Evolutionary conservation across 352 stramenopile genomes (phyloP).

Genomic region (Globisporangium acanthophoron): DNA sequence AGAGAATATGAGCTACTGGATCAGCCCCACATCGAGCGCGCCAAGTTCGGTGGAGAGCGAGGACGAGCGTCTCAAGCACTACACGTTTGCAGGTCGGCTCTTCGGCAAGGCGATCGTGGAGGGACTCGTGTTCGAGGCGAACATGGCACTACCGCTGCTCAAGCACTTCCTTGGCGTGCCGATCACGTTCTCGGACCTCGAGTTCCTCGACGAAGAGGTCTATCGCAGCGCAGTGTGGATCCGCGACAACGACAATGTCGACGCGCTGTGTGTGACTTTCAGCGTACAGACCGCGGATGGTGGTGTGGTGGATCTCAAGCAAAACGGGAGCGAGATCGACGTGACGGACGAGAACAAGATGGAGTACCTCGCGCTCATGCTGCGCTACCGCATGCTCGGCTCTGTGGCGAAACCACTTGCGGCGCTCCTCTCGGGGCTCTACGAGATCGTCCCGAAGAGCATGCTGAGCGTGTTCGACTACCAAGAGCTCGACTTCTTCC

Average conservation of each 20-base stretch:
- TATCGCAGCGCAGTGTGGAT: slow-evolving; percentile 72
- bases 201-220: slow-evolving; percentile 80
- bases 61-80: slow-evolving; percentile 89
- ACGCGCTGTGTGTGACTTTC: slow-evolving; percentile 73
- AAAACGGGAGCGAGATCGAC: slow-evolving; percentile 81
- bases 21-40: slow-evolving; percentile 45
- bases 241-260: slow-evolving; percentile 63
- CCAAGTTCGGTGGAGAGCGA: slow-evolving; percentile 20
- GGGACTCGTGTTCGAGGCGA: slow-evolving; percentile 94
- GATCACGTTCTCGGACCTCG: slow-evolving; percentile 83
- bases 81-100: slow-evolving; percentile 92
- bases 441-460: slow-evolving; percentile 88
- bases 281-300: slow-evolving; percentile 66
- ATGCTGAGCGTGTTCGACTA: slow-evolving; percentile 91
- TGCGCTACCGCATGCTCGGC: slow-evolving; percentile 92
- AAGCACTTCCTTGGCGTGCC: slow-evolving; percentile 81
- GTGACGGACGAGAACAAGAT: slow-evolving; percentile 94
- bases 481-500: slow-evolving; percentile 95
- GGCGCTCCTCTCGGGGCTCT: slow-evolving; percentile 89
- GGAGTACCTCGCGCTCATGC: slow-evolving; percentile 92
- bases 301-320: slow-evolving; percentile 87
- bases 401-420: slow-evolving; percentile 88
- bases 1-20: slow-evolving; percentile 81
- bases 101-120: slow-evolving; percentile 98
- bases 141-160: slow-evolving; percentile 90